These are phyloP conservation scores for Lablab purpureus DNA, from an alignment of 306 rosid species.

Conservation along the genomic window DNA sequence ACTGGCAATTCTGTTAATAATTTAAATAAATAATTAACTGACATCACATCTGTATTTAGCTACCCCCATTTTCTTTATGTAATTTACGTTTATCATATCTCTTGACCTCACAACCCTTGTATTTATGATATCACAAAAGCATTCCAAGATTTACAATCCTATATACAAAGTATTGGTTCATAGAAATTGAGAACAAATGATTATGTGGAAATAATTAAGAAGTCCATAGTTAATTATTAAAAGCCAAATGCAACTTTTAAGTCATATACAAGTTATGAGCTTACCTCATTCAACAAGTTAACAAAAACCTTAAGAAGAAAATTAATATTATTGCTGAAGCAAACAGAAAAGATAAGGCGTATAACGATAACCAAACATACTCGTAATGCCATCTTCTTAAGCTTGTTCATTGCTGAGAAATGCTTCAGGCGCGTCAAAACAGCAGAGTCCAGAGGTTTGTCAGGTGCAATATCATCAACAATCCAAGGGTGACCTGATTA, in stretches of 20 bases:
- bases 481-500: slow-evolving; percentile 91
- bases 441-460: slow-evolving; percentile 88
- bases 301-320: background rate
- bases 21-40: slow-evolving; percentile 1
- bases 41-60: background rate
- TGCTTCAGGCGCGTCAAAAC: slow-evolving; percentile 90
- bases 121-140: background rate
- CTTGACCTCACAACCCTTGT: slow-evolving; percentile 1
- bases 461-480: slow-evolving; percentile 87
- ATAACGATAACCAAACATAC: slow-evolving; percentile 50
- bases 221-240: background rate
- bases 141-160: slow-evolving; percentile 5
- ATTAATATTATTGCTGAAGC: slow-evolving; percentile 30
- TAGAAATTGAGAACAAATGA: background rate
- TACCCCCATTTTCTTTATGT: background rate
- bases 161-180: background rate
- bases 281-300: slow-evolving; percentile 7
- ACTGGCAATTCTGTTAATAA: background rate
- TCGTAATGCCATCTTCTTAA: slow-evolving; percentile 89
- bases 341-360: slow-evolving; percentile 22
- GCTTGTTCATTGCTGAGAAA: slow-evolving; percentile 89
- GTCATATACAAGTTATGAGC: background rate
- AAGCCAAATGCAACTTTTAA: slow-evolving; percentile 19
- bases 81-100: slow-evolving; percentile 13
- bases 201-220: background rate